Evolutionary conservation across 208 protist genomes (phyloP).

Genomic region (Trypanosomatidae sp.): DNA sequence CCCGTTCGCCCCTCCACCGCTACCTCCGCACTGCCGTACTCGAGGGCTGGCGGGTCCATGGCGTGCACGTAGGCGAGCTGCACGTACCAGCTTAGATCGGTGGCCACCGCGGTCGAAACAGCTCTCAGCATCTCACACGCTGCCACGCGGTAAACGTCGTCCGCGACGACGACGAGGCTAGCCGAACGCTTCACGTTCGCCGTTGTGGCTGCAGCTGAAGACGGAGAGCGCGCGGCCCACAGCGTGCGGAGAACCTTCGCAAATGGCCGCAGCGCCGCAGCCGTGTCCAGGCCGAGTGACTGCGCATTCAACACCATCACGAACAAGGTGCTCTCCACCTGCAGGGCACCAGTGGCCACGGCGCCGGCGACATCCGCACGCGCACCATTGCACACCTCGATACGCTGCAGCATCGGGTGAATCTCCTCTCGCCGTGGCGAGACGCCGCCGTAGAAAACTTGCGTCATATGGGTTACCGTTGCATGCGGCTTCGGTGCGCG

Average conservation of each 20-base stretch:
- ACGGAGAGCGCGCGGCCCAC: background rate
- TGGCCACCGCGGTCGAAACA: slow-evolving; percentile 5
- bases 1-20: slow-evolving; percentile 7
- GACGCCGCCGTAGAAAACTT: slow-evolving; percentile 30
- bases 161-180: slow-evolving; percentile 20
- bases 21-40: slow-evolving; percentile 38
- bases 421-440: slow-evolving; percentile 24
- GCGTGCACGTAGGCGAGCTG: slow-evolving; percentile 29
- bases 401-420: slow-evolving; percentile 16
- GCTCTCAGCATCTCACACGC: slow-evolving; percentile 8
- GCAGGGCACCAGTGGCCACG: background rate
- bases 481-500: background rate
- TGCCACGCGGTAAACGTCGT: slow-evolving; percentile 20
- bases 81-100: slow-evolving; percentile 16
- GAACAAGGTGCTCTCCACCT: slow-evolving; percentile 7
- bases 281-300: slow-evolving; percentile 11
- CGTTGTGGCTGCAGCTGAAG: background rate
- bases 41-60: slow-evolving; percentile 51
- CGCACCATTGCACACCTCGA: slow-evolving; percentile 3
- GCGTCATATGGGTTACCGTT: slow-evolving; percentile 21
- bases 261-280: slow-evolving; percentile 5
- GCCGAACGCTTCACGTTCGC: background rate
- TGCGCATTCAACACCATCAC: slow-evolving; percentile 26
- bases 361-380: background rate
- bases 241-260: slow-evolving; percentile 9